Percentiles rank a stretch among this genome's conserved stretches.
Conservation (phyloP, 768 basidiomycete species). For the Hericium alpestre region DNA sequence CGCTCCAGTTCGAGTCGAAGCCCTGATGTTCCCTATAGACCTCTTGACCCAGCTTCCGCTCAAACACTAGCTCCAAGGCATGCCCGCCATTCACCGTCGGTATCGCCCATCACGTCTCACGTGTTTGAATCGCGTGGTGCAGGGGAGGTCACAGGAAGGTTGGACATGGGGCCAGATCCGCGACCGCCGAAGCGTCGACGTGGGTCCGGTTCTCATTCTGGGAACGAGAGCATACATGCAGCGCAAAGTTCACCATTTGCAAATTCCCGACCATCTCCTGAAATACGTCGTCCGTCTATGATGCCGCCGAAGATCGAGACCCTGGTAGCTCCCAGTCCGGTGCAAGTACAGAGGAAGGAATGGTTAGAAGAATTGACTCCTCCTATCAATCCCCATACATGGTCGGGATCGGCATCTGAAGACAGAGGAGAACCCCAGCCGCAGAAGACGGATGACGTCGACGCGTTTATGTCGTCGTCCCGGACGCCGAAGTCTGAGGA, state of each 20-base stretch:
- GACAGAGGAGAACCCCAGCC: too few species aligned
- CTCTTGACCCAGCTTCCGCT: background rate
- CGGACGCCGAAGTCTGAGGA: too few species aligned
- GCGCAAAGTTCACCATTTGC: too few species aligned
- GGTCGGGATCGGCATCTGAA: too few species aligned
- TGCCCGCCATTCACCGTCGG: background rate
- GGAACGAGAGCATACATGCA: background rate
- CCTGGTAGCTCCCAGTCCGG: background rate
- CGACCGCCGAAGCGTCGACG: conserved; percentile 1
- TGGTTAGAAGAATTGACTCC: background rate
- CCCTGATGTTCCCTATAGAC: background rate
- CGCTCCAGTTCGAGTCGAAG: background rate
- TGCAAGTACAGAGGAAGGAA: background rate
- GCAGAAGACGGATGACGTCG: too few species aligned
- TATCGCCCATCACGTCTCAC: background rate
- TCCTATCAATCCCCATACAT: too few species aligned
- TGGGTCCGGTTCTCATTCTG: background rate
- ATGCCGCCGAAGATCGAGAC: background rate
- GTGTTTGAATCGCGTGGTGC: too few species aligned
- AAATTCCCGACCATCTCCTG: too few species aligned
- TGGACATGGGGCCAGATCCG: background rate
- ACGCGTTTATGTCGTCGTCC: too few species aligned
- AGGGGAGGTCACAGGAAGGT: too few species aligned
- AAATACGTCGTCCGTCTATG: too few species aligned
- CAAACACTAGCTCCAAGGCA: background rate